A percentile compares a stretch with the other conserved stretches of the same genome.
phyloP scores from a whole-genome alignment of 495 filamentous ascomycete genomes.

The Corynascus novoguineensis region DNA sequence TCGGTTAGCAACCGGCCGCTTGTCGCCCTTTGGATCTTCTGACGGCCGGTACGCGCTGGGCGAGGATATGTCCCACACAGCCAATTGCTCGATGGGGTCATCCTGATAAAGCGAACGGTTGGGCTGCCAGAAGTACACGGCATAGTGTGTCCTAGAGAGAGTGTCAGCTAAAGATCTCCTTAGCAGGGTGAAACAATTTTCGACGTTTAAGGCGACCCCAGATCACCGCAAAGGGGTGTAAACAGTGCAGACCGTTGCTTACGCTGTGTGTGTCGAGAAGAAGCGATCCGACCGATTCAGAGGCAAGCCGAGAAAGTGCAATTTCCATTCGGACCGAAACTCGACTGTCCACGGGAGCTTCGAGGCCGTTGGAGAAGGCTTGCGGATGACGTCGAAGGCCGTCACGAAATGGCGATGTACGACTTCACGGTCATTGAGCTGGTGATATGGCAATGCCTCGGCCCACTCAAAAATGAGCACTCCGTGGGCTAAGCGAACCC shows the following conservation, averaged over 20 bases:
- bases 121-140: constrained; percentile 62
- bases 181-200: too few relatives aligned
- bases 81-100: constrained; percentile 56
- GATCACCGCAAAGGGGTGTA: too few relatives aligned
- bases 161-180: too few relatives aligned
- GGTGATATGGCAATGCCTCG: constrained; percentile 52
- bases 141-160: constrained; percentile 61
- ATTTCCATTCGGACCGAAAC: constrained; percentile 64
- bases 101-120: constrained; percentile 56
- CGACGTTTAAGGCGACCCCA: too few relatives aligned
- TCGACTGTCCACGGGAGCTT: constrained; percentile 40
- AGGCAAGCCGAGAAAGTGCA: constrained; percentile 58
- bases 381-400: constrained; percentile 49
- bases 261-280: constrained; percentile 58
- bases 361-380: neutral
- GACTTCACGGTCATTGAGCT: constrained; percentile 51
- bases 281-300: constrained; percentile 57
- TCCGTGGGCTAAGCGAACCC: constrained; percentile 51
- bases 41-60: constrained; percentile 52
- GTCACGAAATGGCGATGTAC: constrained; percentile 62
- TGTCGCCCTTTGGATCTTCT: constrained; percentile 45
- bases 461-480: constrained; percentile 64
- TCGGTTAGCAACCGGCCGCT: constrained; percentile 27
- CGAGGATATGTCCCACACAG: constrained; percentile 62
- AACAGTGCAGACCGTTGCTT: too few relatives aligned